Evolutionary conservation across 192 early-diverging fungal species (phyloP).

Genomic region (Oehlia diaphana): DNA sequence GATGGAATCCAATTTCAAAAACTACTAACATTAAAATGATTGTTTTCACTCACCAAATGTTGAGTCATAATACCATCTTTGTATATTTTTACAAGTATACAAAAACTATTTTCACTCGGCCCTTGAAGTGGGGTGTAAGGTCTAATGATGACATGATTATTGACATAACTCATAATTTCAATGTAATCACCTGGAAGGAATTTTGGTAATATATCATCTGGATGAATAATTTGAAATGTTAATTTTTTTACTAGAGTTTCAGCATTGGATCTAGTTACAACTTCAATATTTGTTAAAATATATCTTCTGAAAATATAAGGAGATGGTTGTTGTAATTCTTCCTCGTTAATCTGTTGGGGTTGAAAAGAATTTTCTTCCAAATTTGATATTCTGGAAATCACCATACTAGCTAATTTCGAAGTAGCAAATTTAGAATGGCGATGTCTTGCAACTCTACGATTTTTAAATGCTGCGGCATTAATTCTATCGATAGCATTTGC

Average conservation of each 20-base stretch:
- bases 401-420: conserved; percentile 8
- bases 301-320: conserved; percentile 17
- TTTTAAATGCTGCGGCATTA: neutral
- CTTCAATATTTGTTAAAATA: conserved; percentile 15
- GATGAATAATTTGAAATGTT: conserved; percentile 11
- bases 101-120: neutral
- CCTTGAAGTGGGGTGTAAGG: conserved; percentile 10
- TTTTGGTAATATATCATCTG: neutral
- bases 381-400: neutral
- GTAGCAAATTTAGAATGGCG: conserved; percentile 20
- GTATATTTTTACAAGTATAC: conserved; percentile 17
- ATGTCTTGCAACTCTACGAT: conserved; percentile 10
- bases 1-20: neutral
- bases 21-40: neutral
- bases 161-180: conserved; percentile 13
- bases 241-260: conserved; percentile 1
- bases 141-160: conserved; percentile 2
- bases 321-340: neutral
- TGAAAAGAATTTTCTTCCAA: too few species aligned
- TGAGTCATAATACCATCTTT: conserved; percentile 11
- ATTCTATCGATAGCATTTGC: neutral
- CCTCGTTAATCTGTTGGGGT: neutral
- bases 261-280: neutral
- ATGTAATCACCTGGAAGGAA: conserved; percentile 28
- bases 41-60: neutral